Conservation (phyloP, 108 stramenopile genomes). For the Nitzschia sp. region DNA sequence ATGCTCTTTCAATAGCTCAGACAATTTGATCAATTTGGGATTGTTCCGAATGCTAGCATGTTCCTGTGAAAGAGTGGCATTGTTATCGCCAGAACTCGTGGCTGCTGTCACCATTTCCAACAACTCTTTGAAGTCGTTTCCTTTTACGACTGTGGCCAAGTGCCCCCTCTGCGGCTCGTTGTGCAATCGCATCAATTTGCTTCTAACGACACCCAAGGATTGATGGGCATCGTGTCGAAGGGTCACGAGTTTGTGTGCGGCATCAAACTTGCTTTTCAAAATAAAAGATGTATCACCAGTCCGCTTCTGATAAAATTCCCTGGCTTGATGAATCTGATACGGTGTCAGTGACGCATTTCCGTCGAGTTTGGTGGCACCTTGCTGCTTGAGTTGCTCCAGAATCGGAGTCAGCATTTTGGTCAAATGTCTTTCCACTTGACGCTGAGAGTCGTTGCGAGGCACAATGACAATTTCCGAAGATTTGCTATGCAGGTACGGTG, state of each 20-base stretch:
- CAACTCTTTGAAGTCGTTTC: conserved; percentile 44
- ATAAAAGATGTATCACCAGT: conserved; percentile 27
- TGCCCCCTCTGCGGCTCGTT: conserved; percentile 29
- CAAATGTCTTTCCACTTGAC: conserved; percentile 47
- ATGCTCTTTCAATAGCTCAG: conserved; percentile 76
- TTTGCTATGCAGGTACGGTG: conserved; percentile 77
- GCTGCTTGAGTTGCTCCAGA: conserved; percentile 42
- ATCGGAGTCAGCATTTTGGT: conserved; percentile 54
- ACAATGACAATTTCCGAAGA: conserved; percentile 69
- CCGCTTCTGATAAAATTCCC: conserved; percentile 37
- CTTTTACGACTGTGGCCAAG: conserved; percentile 34
- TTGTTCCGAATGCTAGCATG: conserved; percentile 14
- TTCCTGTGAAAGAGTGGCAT: neutral
- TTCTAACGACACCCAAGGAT: conserved; percentile 53
- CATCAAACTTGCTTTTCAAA: conserved; percentile 31
- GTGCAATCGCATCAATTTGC: conserved; percentile 42
- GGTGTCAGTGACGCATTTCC: conserved; percentile 49
- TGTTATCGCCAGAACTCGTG: conserved; percentile 2
- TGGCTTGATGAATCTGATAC: conserved; percentile 43
- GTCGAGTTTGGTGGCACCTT: conserved; percentile 26
- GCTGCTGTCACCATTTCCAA: conserved; percentile 41
- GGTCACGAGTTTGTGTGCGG: conserved; percentile 45
- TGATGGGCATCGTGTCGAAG: conserved; percentile 46
- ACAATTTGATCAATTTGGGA: conserved; percentile 81
- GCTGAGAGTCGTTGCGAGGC: conserved; percentile 38